phyloP scores from a whole-genome alignment of 768 basidiomycete genomes.

The Hygrophorus russula region DNA sequence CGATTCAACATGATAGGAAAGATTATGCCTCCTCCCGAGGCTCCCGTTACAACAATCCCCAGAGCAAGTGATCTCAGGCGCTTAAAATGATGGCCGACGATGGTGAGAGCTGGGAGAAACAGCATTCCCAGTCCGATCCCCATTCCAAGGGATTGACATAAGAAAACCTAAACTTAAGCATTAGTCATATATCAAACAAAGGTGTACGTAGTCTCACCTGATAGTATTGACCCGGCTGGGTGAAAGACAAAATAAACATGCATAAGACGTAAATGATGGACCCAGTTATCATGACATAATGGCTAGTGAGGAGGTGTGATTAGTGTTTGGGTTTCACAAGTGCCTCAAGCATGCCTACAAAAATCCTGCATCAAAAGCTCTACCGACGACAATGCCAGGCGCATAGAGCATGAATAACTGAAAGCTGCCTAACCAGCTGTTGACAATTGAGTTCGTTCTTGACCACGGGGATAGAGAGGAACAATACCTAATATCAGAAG shows the following conservation, averaged over 20 bases:
- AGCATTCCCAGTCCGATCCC: slow-evolving; percentile 22
- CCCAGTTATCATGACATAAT: slow-evolving; percentile 26
- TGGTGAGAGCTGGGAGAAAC: slow-evolving; percentile 27
- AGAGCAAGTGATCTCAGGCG: slow-evolving; percentile 23
- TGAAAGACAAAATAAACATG: slow-evolving; percentile 28
- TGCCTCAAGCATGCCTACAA: slow-evolving; percentile 11
- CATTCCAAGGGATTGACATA: slow-evolving; percentile 26
- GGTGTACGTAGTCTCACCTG: slow-evolving; percentile 11
- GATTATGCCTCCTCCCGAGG: slow-evolving; percentile 25
- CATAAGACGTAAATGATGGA: slow-evolving; percentile 27
- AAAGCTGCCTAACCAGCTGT: slow-evolving; percentile 24
- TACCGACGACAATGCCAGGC: slow-evolving; percentile 18
- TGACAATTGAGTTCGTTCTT: neutral
- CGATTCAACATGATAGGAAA: slow-evolving; percentile 25
- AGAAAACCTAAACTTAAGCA: slow-evolving; percentile 17
- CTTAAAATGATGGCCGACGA: slow-evolving; percentile 27
- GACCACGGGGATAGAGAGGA: neutral
- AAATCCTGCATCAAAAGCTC: slow-evolving; percentile 18
- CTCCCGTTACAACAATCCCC: slow-evolving; percentile 26
- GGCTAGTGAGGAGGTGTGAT: slow-evolving; percentile 11
- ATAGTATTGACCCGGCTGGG: slow-evolving; percentile 22
- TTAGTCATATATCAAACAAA: neutral
- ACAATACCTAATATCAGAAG: slow-evolving; percentile 34
- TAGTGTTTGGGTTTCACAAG: neutral
- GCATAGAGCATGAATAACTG: slow-evolving; percentile 22